Percentiles rank a stretch among this genome's conserved stretches.
Conservation (phyloP, 768 basidiomycete genomes). For the Collybia sp. region DNA sequence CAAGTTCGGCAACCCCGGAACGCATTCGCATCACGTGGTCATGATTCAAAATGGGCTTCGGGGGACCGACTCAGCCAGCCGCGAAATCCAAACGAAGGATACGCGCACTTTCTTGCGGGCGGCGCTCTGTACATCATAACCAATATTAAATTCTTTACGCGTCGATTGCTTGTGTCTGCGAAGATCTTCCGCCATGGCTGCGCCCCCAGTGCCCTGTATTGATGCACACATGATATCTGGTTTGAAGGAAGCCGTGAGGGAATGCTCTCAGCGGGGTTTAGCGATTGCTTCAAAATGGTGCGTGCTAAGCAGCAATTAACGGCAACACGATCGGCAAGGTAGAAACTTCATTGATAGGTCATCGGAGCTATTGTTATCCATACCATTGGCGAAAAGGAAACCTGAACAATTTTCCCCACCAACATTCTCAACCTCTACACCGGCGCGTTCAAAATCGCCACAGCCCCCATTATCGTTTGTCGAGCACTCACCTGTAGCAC, state of each 20-base stretch:
- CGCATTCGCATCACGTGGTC: too few species aligned
- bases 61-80: too few species aligned
- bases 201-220: conserved; percentile 6
- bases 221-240: conserved; percentile 51
- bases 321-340: too few species aligned
- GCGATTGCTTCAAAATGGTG: conserved; percentile 76
- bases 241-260: conserved; percentile 57
- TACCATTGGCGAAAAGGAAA: conserved; percentile 44
- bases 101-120: too few species aligned
- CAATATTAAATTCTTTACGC: too few species aligned
- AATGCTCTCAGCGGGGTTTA: conserved; percentile 73
- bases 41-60: too few species aligned
- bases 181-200: conserved; percentile 13
- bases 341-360: conserved; percentile 42
- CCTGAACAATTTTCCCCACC: conserved; percentile 17
- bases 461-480: conserved; percentile 31
- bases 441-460: conserved; percentile 43
- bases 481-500: conserved; percentile 26
- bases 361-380: conserved; percentile 66
- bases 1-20: too few species aligned
- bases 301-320: conserved; percentile 10
- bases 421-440: conserved; percentile 55
- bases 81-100: too few species aligned
- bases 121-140: too few species aligned
- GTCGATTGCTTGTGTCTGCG: too few species aligned